Evolutionary conservation across 164 flowering plant species (phyloP).

Genomic region (Berberis thunbergii): DNA sequence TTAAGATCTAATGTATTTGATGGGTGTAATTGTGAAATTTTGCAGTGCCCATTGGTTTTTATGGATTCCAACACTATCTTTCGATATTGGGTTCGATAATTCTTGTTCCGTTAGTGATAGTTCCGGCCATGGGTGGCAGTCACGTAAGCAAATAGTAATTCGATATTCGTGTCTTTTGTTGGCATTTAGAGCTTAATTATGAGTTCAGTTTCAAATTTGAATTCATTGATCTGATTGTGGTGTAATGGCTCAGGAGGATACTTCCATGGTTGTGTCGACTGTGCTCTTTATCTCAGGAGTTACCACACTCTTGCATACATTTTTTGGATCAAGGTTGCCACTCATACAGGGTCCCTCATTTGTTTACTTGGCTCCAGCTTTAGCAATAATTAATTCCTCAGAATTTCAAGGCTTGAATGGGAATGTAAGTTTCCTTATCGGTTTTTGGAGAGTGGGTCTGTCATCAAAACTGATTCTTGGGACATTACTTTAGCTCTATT

Average conservation of each 20-base stretch:
- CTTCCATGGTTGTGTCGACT: constrained; percentile 77
- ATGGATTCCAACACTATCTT: constrained; percentile 86
- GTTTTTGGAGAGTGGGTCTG: not conserved
- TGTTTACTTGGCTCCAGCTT: constrained; percentile 87
- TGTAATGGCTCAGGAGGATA: constrained; percentile 73
- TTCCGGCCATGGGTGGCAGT: constrained; percentile 96
- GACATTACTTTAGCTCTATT: too few species aligned
- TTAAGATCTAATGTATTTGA: not conserved
- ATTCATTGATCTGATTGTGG: constrained; percentile 24
- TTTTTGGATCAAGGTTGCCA: constrained; percentile 88
- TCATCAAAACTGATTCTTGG: not conserved
- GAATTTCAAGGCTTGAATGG: constrained; percentile 71
- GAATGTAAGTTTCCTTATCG: constrained; percentile 39
- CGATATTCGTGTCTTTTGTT: not conserved
- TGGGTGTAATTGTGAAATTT: constrained; percentile 5
- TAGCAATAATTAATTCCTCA: constrained; percentile 86
- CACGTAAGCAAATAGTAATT: constrained; percentile 39
- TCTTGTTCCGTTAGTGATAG: constrained; percentile 89
- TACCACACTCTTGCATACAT: constrained; percentile 82
- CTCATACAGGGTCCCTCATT: constrained; percentile 94
- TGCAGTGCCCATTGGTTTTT: constrained; percentile 90
- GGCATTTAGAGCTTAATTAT: not conserved
- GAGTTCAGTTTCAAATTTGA: constrained; percentile 1
- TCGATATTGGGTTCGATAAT: constrained; percentile 89
- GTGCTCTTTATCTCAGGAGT: constrained; percentile 84